phyloP scores from a whole-genome alignment of 441 rosid genomes.

The Iberis amara region DNA sequence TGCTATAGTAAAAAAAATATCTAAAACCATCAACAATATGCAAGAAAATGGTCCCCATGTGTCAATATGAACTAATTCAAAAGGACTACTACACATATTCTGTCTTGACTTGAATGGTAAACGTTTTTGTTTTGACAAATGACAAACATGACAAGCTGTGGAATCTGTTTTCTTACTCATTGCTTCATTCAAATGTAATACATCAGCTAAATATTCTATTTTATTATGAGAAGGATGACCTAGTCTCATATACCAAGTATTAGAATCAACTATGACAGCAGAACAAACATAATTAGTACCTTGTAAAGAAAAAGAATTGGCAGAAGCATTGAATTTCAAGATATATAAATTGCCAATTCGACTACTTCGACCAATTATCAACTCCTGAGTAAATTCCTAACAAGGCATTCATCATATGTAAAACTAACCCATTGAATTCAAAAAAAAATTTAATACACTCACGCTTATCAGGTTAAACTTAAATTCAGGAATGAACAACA shows the following conservation, averaged over 20 bases:
- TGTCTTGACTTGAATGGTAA: background rate
- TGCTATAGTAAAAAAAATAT: background rate
- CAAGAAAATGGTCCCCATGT: no score
- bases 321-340: no score
- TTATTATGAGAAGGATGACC: background rate
- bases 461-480: background rate
- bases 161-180: background rate
- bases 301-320: no score
- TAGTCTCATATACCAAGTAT: background rate
- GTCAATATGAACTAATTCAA: no score
- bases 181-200: background rate
- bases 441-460: background rate
- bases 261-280: background rate
- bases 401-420: no score
- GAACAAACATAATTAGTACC: no score
- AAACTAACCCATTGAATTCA: background rate
- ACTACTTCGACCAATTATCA: no score
- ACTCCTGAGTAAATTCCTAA: no score
- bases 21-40: no score
- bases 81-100: no score
- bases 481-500: background rate
- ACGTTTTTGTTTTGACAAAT: background rate
- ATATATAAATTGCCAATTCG: no score
- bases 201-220: no score
- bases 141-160: background rate